Conservation (phyloP, 352 stramenopile species). For the Halophytophthora batemanensis region DNA sequence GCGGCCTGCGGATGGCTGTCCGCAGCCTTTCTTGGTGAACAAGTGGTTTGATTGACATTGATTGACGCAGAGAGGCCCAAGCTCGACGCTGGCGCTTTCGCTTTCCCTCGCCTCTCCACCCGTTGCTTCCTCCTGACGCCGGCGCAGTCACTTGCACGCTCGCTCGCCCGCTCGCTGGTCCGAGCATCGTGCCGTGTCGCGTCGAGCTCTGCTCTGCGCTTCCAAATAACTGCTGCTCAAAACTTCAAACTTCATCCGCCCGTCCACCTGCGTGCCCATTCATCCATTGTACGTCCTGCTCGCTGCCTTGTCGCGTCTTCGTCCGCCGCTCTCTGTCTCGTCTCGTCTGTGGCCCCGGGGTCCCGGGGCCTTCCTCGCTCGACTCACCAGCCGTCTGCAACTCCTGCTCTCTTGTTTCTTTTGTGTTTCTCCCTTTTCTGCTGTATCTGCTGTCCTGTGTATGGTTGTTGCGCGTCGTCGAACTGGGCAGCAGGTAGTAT, state of each 20-base stretch:
- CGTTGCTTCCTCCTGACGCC: slow-evolving; percentile 29
- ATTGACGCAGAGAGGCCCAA: slow-evolving; percentile 3
- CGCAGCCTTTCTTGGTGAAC: slow-evolving; percentile 13
- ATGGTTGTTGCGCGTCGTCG: too few relatives aligned
- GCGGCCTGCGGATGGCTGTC: too few relatives aligned
- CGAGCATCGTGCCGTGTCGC: too few relatives aligned
- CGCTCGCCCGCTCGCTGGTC: too few relatives aligned
- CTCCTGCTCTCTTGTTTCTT: too few relatives aligned
- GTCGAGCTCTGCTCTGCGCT: neutral
- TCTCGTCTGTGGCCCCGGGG: slow-evolving; percentile 8
- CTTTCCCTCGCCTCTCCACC: slow-evolving; percentile 6
- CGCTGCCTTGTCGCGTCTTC: slow-evolving; percentile 26
- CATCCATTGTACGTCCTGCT: slow-evolving; percentile 9
- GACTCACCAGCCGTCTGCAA: slow-evolving; percentile 11
- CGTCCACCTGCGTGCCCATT: slow-evolving; percentile 10
- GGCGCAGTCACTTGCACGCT: slow-evolving; percentile 5
- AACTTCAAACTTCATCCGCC: slow-evolving; percentile 17
- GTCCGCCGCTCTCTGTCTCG: slow-evolving; percentile 29
- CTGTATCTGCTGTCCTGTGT: too few relatives aligned
- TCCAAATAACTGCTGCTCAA: slow-evolving; percentile 33
- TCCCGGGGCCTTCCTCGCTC: slow-evolving; percentile 14
- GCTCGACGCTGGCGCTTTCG: slow-evolving; percentile 1
- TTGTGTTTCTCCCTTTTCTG: too few relatives aligned
- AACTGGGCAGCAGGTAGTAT: too few relatives aligned
- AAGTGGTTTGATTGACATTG: slow-evolving; percentile 32